Percentiles rank a stretch among this genome's conserved stretches.
Conservation (phyloP, 306 rosid genomes). For the Castanea crenata region DNA sequence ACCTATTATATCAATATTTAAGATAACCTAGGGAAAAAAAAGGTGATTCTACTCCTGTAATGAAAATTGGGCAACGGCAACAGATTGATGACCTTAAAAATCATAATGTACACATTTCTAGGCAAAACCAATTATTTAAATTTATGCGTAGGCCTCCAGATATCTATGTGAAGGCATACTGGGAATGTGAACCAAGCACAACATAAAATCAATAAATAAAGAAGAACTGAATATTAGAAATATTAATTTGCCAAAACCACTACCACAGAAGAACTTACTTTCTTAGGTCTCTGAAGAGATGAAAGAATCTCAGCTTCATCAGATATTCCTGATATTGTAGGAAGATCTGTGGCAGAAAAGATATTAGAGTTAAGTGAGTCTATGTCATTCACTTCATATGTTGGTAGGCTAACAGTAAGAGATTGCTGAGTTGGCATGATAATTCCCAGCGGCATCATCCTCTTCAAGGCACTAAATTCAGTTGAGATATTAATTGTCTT, state of each 20-base stretch:
- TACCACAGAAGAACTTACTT: conserved; percentile 43
- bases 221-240: conserved; percentile 8
- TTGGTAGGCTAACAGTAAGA: conserved; percentile 80
- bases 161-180: conserved; percentile 4
- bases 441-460: conserved; percentile 99
- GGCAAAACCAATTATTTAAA: background rate
- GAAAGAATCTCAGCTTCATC: conserved; percentile 99
- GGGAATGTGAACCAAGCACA: conserved; percentile 14
- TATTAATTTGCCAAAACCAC: conserved; percentile 17
- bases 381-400: conserved; percentile 59
- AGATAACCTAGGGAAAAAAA: background rate
- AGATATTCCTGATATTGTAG: conserved; percentile 82
- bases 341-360: conserved; percentile 82
- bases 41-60: background rate
- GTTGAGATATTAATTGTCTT: conserved; percentile 75
- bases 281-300: conserved; percentile 96
- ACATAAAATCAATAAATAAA: conserved; percentile 8
- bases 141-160: conserved; percentile 6
- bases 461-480: conserved; percentile 88
- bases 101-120: background rate
- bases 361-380: conserved; percentile 60
- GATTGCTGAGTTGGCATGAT: conserved; percentile 93
- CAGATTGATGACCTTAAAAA: background rate
- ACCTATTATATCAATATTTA: background rate
- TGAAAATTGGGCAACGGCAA: background rate